phyloP scores from a whole-genome alignment of 2,329 filamentous ascomycete species.

The Chaetomium sp. region DNA sequence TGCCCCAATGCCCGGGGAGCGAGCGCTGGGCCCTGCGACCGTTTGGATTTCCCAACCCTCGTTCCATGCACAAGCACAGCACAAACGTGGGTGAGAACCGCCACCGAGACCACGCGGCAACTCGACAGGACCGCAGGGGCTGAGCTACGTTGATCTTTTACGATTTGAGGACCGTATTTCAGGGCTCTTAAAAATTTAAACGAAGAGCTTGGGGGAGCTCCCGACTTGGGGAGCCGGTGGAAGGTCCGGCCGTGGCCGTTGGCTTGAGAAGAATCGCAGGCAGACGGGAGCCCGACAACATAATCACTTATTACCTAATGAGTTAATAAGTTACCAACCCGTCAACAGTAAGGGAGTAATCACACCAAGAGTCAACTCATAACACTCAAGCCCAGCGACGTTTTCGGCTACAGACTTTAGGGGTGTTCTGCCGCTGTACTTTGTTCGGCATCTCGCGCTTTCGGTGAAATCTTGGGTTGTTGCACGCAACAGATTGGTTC shows the following conservation, averaged over 20 bases:
- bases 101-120: not conserved
- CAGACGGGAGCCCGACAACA: not conserved
- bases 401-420: not conserved
- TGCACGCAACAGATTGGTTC: not conserved
- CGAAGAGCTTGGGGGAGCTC: not conserved
- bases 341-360: too few relatives aligned
- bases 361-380: not conserved
- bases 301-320: not conserved
- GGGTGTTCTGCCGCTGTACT: not conserved
- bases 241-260: too few relatives aligned
- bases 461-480: slow-evolving; percentile 6
- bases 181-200: not conserved
- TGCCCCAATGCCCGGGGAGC: slow-evolving; percentile 6
- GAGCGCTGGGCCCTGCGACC: not conserved
- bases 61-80: not conserved
- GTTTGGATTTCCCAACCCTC: not conserved
- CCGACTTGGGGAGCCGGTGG: not conserved
- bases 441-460: not conserved
- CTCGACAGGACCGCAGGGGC: not conserved
- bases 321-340: too few relatives aligned
- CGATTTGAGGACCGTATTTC: not conserved
- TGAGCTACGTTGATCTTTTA: not conserved
- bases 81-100: not conserved
- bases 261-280: too few relatives aligned
- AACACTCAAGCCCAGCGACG: not conserved